phyloP scores from a whole-genome alignment of 495 filamentous ascomycete genomes.

The Penicillium bovifimosum region DNA sequence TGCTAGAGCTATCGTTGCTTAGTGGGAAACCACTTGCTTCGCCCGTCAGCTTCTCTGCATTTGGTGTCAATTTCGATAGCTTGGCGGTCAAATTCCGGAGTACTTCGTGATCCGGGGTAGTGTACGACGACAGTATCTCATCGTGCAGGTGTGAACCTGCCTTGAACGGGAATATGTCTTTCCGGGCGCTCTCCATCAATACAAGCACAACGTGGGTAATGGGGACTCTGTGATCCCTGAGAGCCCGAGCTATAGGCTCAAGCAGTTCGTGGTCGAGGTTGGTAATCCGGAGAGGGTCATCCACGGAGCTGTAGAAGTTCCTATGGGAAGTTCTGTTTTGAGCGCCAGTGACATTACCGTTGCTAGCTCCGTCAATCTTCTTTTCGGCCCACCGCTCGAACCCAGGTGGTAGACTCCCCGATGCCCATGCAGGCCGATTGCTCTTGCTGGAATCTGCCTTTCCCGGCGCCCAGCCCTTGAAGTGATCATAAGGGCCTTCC shows the following conservation, averaged over 20 bases:
- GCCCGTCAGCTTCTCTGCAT: slow-evolving; percentile 34
- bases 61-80: slow-evolving; percentile 27
- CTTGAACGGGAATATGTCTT: slow-evolving; percentile 39
- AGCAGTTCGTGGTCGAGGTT: slow-evolving; percentile 35
- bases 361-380: background rate
- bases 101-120: background rate
- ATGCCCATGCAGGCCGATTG: slow-evolving; percentile 14
- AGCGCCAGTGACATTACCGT: background rate
- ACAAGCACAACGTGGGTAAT: slow-evolving; percentile 36
- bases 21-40: slow-evolving; percentile 26
- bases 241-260: slow-evolving; percentile 18
- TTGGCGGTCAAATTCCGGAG: slow-evolving; percentile 13
- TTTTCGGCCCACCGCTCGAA: slow-evolving; percentile 15
- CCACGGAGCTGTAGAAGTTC: slow-evolving; percentile 25
- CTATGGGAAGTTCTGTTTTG: background rate
- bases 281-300: slow-evolving; percentile 36
- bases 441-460: background rate
- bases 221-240: slow-evolving; percentile 21
- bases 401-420: slow-evolving; percentile 13
- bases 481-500: slow-evolving; percentile 17
- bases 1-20: background rate
- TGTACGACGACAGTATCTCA: slow-evolving; percentile 26
- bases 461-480: slow-evolving; percentile 21
- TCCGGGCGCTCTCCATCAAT: slow-evolving; percentile 38
- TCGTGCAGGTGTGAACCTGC: slow-evolving; percentile 28